Evolutionary conservation across 2,329 filamentous ascomycete genomes (phyloP), one percentile per base, ranked within the genome.

Genomic region (Fusarium hostae): DNA sequence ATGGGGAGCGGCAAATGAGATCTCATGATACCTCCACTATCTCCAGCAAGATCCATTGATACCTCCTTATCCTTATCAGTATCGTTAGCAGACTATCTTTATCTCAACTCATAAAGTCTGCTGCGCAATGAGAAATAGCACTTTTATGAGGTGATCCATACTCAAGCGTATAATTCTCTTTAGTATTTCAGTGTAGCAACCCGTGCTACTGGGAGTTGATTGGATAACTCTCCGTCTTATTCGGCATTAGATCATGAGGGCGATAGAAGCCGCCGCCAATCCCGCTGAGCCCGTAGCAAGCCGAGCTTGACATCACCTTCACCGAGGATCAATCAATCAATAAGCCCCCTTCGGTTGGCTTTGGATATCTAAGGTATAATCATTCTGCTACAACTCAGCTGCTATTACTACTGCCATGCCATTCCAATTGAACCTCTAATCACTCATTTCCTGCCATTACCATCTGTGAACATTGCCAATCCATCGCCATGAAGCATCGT

Each of bases 281-380:
- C 47, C 62, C 43, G 60, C 57, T 26, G 59, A 72, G 77, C 79
- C 81, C 81, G 81, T 73, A 56, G 67, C 80, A 82, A 82, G 74
- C 81, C 81, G 81, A 82, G 77, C 74, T 71, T 71, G 65, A 76
- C 72, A 76, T 78, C 72, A 76, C 74, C 75, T 56, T 59, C 75
- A 67, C 75, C 75, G 75, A 77, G 75, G 75, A 71, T 62, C 56
- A 66, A 63, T 68, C 56, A 66, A 64, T 68, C 73, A 76, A 72
- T 63, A 68, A 68, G 65, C 65, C 48, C 63, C 71, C 44, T 73
- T 65, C 62, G 74, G 67, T 60, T 70, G 57, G 48, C 66, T 61
- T 65, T 57, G 55, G 63, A 68, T 75, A 70, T 69, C 67, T 64
- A 64, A 74, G 65, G 65, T 68, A 68, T 68, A 68, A 47, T 43